Evolutionary conservation across 257 asterid genomes (phyloP), one percentile per base, ranked within the genome.

Genomic region (Nicotiana noctiflora): DNA sequence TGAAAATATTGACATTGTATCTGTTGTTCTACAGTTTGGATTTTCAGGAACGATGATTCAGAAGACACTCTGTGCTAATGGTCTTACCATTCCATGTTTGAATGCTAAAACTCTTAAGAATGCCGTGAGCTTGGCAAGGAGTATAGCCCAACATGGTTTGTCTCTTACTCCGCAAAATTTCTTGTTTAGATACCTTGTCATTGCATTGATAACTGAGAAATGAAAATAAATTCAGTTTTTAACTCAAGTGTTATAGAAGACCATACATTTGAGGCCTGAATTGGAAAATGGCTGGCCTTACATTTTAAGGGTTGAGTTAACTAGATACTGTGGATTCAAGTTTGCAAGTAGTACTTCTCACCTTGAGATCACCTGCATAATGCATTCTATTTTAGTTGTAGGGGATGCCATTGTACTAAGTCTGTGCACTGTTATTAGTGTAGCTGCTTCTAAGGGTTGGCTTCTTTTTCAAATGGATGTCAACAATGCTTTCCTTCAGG

Each of bases 401-500:
- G 89, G 89, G 18, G 90, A 83, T n/a, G 77, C 86, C 19, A 85
- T 87, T 81, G 75, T 85, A 62, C 70, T 81, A 75, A 85, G 87
- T 62, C 88, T n/a, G n/a, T n/a, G n/a, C n/a, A n/a, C n/a, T n/a
- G n/a, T n/a, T n/a, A n/a, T n/a, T n/a, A n/a, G n/a, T n/a, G n/a
- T n/a, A n/a, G n/a, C n/a, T n/a, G n/a, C n/a, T n/a, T n/a, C 3
- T 40, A 40, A 40, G 11, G 49, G 3, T 40, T 40, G 49, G 11
- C 49, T 8, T 40, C 11, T 40, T 1, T 40, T 40, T 40, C 49
- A 40, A 40, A 40, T 40, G n/a, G n/a, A n/a, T n/a, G n/a, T n/a
- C n/a, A n/a, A n/a, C n/a, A n/a, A n/a, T n/a, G n/a, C n/a, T n/a
- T n/a, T n/a, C n/a, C n/a, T n/a, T n/a, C n/a, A n/a, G n/a, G n/a